phyloP scores from a whole-genome alignment of 768 basidiomycete species.

The Exidia glandulosa region DNA sequence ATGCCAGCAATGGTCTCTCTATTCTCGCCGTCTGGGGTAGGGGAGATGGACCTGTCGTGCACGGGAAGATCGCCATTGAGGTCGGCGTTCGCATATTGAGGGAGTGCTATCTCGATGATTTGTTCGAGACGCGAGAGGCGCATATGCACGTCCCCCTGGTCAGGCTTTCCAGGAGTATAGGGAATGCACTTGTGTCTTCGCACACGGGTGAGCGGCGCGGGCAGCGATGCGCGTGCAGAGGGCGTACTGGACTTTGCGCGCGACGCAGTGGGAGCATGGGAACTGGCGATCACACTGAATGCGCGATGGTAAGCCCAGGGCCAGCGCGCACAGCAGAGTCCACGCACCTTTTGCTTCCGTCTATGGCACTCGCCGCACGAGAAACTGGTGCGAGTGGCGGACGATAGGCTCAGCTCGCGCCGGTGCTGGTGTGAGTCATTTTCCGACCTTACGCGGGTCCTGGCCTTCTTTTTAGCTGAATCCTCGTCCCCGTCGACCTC shows the following conservation, averaged over 20 bases:
- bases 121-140: conserved; percentile 69
- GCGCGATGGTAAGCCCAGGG: conserved; percentile 8
- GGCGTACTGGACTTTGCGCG: conserved; percentile 77
- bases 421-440: conserved; percentile 1
- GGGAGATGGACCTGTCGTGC: conserved; percentile 38
- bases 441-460: conserved; percentile 65
- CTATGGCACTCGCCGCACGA: conserved; percentile 84
- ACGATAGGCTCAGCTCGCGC: neutral
- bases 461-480: conserved; percentile 45
- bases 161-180: conserved; percentile 78
- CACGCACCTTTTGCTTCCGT: conserved; percentile 68
- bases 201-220: neutral
- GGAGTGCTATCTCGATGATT: conserved; percentile 69
- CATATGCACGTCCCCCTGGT: conserved; percentile 60
- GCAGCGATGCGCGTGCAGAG: neutral
- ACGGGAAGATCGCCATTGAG: conserved; percentile 11
- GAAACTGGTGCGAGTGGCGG: conserved; percentile 35
- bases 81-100: conserved; percentile 44
- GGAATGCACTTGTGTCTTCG: conserved; percentile 45
- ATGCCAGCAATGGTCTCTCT: conserved; percentile 1
- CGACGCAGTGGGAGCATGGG: conserved; percentile 74
- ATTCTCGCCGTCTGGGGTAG: conserved; percentile 48
- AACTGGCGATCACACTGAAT: conserved; percentile 73
- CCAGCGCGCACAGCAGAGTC: neutral
- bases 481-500: conserved; percentile 44